Conservation (phyloP, 257 asterid genomes). For the Solanum clarkiae region DNA sequence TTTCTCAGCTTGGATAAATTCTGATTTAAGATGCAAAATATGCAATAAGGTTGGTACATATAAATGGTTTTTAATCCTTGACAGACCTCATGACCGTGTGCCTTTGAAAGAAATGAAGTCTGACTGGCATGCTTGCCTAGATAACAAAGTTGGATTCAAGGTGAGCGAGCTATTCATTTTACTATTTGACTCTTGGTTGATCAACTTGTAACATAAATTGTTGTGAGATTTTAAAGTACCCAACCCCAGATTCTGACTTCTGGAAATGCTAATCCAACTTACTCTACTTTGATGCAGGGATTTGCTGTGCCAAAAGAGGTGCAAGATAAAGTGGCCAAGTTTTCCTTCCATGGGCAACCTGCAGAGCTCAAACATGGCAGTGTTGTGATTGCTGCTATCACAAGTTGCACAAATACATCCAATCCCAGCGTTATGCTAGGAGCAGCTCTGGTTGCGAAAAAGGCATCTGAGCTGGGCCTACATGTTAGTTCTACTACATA, state of each 20-base stretch:
- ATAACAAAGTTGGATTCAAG: slow-evolving; percentile 90
- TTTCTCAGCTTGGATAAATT: not conserved
- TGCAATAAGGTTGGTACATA: not conserved
- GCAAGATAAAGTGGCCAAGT: slow-evolving; percentile 67
- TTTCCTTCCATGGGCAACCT: slow-evolving; percentile 72
- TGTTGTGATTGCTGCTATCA: slow-evolving; percentile 92
- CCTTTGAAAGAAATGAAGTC: slow-evolving; percentile 77
- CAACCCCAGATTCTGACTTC: not conserved
- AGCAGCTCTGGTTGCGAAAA: slow-evolving; percentile 88
- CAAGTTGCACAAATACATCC: slow-evolving; percentile 96
- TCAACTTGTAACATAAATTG: not conserved
- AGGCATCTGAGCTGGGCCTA: slow-evolving; percentile 82
- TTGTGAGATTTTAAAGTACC: not conserved
- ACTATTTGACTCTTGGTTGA: not conserved
- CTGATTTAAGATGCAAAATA: not conserved
- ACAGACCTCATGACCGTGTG: slow-evolving; percentile 94
- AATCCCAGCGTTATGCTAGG: slow-evolving; percentile 98
- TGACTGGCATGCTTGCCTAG: slow-evolving; percentile 93
- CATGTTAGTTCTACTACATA: slow-evolving; percentile 28
- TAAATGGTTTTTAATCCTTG: not conserved
- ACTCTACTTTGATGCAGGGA: slow-evolving; percentile 35
- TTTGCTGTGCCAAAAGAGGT: slow-evolving; percentile 85
- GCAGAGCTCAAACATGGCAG: slow-evolving; percentile 97
- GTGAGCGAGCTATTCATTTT: slow-evolving; percentile 19
- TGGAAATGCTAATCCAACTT: not conserved